Evolutionary conservation across 1,284 basidiomycete species (phyloP).

Genomic region (Ustilago esculenta): DNA sequence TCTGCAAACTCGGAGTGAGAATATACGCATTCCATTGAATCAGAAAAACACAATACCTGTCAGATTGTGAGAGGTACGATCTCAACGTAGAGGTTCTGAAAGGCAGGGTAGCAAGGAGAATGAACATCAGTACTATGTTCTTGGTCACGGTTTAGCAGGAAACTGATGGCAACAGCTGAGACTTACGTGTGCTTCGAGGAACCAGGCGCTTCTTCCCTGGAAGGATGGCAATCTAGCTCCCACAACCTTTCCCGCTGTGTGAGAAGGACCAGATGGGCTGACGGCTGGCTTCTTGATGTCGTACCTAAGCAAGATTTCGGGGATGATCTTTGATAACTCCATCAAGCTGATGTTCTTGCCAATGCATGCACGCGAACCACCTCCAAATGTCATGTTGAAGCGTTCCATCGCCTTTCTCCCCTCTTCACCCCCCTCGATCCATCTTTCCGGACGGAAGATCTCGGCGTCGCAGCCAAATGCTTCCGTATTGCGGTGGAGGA

Average conservation of each 20-base stretch:
- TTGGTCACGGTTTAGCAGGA: too few relatives aligned
- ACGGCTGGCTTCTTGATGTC: constrained; percentile 37
- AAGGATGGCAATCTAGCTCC: constrained; percentile 15
- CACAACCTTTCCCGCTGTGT: not conserved
- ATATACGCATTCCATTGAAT: not conserved
- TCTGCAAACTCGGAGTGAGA: too few relatives aligned
- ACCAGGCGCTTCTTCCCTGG: constrained; percentile 41
- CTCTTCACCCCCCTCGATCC: constrained; percentile 54
- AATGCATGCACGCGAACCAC: constrained; percentile 56
- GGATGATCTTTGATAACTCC: constrained; percentile 59
- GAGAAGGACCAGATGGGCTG: not conserved
- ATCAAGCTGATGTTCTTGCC: constrained; percentile 62
- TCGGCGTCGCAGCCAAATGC: constrained; percentile 57
- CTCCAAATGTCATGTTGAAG: constrained; percentile 51
- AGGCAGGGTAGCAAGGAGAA: not conserved
- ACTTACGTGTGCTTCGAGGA: constrained; percentile 47
- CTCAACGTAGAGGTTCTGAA: constrained; percentile 37
- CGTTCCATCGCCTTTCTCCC: constrained; percentile 40
- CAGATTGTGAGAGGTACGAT: constrained; percentile 27
- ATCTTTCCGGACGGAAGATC: constrained; percentile 57
- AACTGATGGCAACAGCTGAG: not conserved
- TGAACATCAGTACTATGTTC: too few relatives aligned
- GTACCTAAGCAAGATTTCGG: constrained; percentile 52
- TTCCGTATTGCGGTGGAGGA: constrained; percentile 52
- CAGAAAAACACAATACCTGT: not conserved